Conservation (phyloP, 208 protist species). For the Angomonas deanei region DNA sequence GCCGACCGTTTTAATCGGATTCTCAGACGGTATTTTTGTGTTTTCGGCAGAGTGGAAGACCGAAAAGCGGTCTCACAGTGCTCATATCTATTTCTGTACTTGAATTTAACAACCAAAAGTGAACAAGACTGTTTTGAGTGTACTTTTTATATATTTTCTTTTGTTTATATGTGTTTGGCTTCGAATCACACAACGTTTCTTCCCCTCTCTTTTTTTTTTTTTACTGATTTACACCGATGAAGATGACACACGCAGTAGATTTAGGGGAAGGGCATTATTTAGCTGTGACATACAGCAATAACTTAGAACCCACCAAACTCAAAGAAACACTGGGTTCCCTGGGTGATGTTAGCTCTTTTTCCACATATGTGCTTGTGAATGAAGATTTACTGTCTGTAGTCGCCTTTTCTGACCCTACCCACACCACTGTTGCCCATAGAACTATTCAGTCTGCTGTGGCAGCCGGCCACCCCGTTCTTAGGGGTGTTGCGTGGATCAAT, state of each 20-base stretch:
- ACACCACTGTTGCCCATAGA: not conserved
- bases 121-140: not conserved
- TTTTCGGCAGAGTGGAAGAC: not conserved
- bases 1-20: not conserved
- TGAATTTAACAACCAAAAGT: too few species aligned
- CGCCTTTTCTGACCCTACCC: not conserved
- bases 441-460: not conserved
- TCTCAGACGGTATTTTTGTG: not conserved
- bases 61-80: not conserved
- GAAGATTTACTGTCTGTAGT: not conserved
- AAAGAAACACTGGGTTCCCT: not conserved
- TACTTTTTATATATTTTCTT: not conserved
- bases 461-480: constrained; percentile 3
- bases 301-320: not conserved
- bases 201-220: constrained; percentile 4
- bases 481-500: constrained; percentile 59
- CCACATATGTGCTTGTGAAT: not conserved
- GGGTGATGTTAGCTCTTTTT: not conserved
- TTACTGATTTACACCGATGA: not conserved
- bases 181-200: not conserved
- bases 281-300: not conserved
- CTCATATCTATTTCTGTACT: constrained; percentile 1
- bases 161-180: not conserved
- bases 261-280: not conserved
- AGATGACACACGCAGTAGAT: not conserved